Evolutionary conservation across 2,329 filamentous ascomycete species (phyloP), one percentile per base, ranked within the genome.

Genomic region (Thyridium curvatum): DNA sequence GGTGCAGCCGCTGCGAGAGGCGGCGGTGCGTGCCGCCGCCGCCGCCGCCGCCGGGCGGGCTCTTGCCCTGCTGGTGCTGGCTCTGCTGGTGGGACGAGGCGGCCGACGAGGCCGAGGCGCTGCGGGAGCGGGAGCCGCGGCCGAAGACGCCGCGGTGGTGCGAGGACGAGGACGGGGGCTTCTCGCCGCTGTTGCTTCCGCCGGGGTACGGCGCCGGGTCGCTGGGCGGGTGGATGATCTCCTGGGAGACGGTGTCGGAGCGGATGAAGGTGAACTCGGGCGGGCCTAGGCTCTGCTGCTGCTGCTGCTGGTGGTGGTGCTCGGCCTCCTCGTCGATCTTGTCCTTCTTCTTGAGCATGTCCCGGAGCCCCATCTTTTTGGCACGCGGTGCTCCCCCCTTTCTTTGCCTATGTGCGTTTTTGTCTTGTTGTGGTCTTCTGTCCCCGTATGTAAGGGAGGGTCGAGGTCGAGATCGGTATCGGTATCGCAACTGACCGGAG

Each of bases 191-290:
- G 14, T 47, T 42, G 40, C 46, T 41, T 12, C 34, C 40, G 15
- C 29, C 35, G 34, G 46, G 44, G 29, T 37, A 37, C 34, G 36
- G 41, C 28, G 31, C 26, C 45, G 46, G 53, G 46, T 51, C 54
- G 51, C 46, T 58, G 7, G 88, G 84, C 10, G 86, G 85, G 40
- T 79, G 70, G 57, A 95, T 86, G 48, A 84, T 68, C 59, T 96
- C 88, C 56, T 89, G 77, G 2, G 82, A 80, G 47, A 80, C 65
- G 1, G 90, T 95, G 55, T 94, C 91, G 47, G 86, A 84, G 45
- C 89, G 83, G 54, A 93, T 74, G 65, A 96, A 88, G 46, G 74
- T 87, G 66, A 96, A 88, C 50, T 86, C 80, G 41, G 84, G 81
- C 2, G 69, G 58, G 37, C 21, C 21, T 6, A 26, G 56, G 17